These are phyloP conservation scores for Geotrichum restrictum DNA, from an alignment of 1,139 yeast species.

Conservation along the genomic window DNA sequence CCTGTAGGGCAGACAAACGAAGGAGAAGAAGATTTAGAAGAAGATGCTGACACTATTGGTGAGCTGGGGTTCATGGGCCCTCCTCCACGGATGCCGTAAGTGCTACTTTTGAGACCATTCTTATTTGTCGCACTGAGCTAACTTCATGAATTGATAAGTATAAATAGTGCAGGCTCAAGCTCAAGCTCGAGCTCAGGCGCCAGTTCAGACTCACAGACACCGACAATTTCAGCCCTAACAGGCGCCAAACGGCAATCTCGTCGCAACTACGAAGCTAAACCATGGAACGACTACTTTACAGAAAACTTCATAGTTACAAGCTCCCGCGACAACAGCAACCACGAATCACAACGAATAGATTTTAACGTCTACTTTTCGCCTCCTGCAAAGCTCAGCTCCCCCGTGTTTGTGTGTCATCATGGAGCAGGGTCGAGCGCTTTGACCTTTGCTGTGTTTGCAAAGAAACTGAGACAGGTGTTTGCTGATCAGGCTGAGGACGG, in stretches of 20 bases:
- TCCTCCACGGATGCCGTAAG: constrained; percentile 3
- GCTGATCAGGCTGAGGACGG: constrained; percentile 25
- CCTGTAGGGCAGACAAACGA: background rate
- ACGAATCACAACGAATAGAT: constrained; percentile 12
- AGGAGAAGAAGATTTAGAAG: background rate
- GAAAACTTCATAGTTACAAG: constrained; percentile 29
- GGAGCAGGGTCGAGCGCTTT: constrained; percentile 93
- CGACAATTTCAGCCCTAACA: background rate
- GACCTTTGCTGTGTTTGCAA: constrained; percentile 61
- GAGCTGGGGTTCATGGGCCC: constrained; percentile 11
- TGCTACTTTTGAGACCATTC: background rate
- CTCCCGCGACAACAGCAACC: background rate
- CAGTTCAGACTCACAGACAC: too few relatives aligned
- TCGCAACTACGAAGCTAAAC: constrained; percentile 10
- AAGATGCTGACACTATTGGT: background rate
- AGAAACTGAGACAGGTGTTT: constrained; percentile 37
- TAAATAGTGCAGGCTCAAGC: too few relatives aligned
- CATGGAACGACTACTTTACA: constrained; percentile 45
- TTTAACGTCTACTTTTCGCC: constrained; percentile 61
- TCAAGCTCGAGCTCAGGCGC: too few relatives aligned
- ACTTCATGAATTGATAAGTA: too few relatives aligned
- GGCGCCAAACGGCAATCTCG: background rate
- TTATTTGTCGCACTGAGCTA: too few relatives aligned
- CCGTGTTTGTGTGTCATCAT: constrained; percentile 74
- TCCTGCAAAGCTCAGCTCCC: constrained; percentile 46